Evolutionary conservation across 2,329 filamentous ascomycete species (phyloP).

Genomic region (Sporothrix luriei): DNA sequence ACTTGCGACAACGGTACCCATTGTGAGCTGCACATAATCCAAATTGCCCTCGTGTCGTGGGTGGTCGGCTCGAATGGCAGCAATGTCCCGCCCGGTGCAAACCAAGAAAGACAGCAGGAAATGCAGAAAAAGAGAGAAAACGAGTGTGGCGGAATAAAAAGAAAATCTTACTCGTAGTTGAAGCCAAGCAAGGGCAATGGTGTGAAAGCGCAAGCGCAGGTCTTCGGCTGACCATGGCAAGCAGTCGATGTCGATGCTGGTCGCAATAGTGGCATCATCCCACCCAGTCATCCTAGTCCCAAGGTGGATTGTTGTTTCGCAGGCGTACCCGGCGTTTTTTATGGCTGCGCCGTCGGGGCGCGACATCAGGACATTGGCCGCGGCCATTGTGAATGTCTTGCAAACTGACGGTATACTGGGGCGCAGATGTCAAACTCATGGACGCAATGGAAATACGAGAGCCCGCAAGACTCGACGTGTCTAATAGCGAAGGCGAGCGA

Average conservation of each 20-base stretch:
- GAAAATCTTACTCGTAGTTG: slow-evolving; percentile 38
- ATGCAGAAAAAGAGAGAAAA: slow-evolving; percentile 5
- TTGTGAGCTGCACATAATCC: background rate
- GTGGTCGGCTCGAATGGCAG: background rate
- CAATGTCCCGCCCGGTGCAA: background rate
- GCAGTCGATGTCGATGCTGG: background rate
- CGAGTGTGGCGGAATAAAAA: background rate
- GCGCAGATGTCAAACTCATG: slow-evolving; percentile 55
- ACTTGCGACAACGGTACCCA: background rate
- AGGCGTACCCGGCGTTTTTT: slow-evolving; percentile 45
- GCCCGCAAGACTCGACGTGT: slow-evolving; percentile 29
- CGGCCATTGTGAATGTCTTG: slow-evolving; percentile 57
- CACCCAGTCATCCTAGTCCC: slow-evolving; percentile 44
- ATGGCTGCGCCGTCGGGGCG: slow-evolving; percentile 48
- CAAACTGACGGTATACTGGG: slow-evolving; percentile 49
- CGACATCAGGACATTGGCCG: slow-evolving; percentile 52
- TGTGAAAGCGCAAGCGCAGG: slow-evolving; percentile 44
- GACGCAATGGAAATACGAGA: slow-evolving; percentile 45
- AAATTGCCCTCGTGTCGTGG: background rate
- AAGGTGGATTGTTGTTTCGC: slow-evolving; percentile 42
- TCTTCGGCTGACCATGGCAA: slow-evolving; percentile 36
- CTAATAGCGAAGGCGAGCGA: slow-evolving; percentile 12
- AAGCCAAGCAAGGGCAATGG: slow-evolving; percentile 50
- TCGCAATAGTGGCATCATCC: slow-evolving; percentile 40
- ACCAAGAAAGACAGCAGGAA: background rate